Percentiles rank a stretch among this genome's conserved stretches.
Conservation (phyloP, 1,284 basidiomycete species). For the Ganoderma meredithae region DNA sequence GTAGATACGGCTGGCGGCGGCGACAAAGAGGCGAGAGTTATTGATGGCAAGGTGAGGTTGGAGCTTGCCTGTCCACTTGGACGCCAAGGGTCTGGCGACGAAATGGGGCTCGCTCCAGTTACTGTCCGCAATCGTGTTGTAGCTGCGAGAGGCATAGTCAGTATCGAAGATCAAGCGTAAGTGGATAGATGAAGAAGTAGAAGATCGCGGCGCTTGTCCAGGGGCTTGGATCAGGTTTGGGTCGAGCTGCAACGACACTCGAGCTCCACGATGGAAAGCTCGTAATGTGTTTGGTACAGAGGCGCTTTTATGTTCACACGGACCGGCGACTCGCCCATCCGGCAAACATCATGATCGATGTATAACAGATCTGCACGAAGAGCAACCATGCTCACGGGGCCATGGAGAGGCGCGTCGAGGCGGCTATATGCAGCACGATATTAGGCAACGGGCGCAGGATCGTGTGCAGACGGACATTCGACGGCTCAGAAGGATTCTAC, state of each 20-base stretch:
- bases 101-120: constrained; percentile 63
- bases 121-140: constrained; percentile 60
- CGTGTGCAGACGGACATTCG: background rate
- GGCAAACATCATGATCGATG: background rate
- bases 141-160: constrained; percentile 40
- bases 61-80: constrained; percentile 64
- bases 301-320: background rate
- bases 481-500: background rate
- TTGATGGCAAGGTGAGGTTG: constrained; percentile 69
- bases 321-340: background rate
- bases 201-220: background rate
- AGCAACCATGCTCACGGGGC: background rate
- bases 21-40: constrained; percentile 63
- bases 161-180: background rate
- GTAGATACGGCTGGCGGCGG: constrained; percentile 64
- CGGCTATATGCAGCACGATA: background rate
- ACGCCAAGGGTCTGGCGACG: constrained; percentile 72
- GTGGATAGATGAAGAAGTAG: background rate
- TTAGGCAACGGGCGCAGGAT: background rate
- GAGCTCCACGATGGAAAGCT: background rate
- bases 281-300: background rate
- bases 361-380: background rate
- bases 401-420: background rate
- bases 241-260: background rate
- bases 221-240: background rate